Evolutionary conservation across 2,329 filamentous ascomycete genomes (phyloP).

Genomic region (Drechslerella stenobrocha): DNA sequence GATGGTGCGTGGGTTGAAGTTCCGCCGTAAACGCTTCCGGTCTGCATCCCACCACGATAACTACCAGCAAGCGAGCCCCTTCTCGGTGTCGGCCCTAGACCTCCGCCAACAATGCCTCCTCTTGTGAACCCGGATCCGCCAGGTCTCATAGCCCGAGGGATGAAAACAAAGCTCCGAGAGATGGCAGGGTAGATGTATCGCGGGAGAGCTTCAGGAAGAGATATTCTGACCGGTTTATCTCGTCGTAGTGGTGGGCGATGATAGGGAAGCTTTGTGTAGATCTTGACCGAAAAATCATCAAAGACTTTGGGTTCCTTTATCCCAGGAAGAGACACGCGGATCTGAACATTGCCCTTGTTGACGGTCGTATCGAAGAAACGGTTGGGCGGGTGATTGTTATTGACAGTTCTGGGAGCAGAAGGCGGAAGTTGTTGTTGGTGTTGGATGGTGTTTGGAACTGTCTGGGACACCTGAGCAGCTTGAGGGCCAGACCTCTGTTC

Average conservation of each 20-base stretch:
- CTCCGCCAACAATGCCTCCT: constrained; percentile 65
- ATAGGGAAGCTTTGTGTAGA: constrained; percentile 91
- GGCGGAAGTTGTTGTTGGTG: constrained; percentile 51
- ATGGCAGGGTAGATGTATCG: constrained; percentile 88
- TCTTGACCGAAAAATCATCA: constrained; percentile 76
- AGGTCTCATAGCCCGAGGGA: constrained; percentile 86
- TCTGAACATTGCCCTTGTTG: constrained; percentile 78
- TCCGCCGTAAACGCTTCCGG: constrained; percentile 74
- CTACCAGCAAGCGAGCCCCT: constrained; percentile 42
- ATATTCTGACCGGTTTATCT: constrained; percentile 95
- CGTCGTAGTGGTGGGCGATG: constrained; percentile 90
- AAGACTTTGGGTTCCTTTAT: constrained; percentile 73
- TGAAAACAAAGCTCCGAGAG: constrained; percentile 96
- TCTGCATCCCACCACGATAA: constrained; percentile 57
- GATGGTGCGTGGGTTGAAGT: constrained; percentile 53
- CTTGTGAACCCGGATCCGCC: constrained; percentile 53
- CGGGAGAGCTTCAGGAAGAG: constrained; percentile 75
- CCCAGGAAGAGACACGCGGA: constrained; percentile 76
- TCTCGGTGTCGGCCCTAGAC: constrained; percentile 64
- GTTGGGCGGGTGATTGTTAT: constrained; percentile 39
- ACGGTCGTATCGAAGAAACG: constrained; percentile 52
- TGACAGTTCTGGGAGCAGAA: constrained; percentile 48
- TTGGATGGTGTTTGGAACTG: constrained; percentile 50
- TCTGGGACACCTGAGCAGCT: constrained; percentile 29
- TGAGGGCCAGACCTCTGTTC: constrained; percentile 37